Conservation (phyloP, 257 asterid species). For the Gentiana dahurica region DNA sequence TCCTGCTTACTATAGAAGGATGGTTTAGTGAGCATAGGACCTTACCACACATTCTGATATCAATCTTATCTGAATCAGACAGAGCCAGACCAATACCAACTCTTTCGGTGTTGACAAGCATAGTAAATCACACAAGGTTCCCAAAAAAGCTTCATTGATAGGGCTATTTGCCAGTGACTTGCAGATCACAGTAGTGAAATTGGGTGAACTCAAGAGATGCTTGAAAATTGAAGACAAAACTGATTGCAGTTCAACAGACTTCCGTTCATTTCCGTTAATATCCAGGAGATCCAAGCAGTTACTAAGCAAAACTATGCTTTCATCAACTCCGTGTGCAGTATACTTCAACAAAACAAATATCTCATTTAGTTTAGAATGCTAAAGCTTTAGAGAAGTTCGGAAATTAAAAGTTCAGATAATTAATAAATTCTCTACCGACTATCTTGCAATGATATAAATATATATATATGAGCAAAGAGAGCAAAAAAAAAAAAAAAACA, state of each 20-base stretch:
- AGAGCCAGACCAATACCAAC: constrained; percentile 82
- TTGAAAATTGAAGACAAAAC: constrained; percentile 57
- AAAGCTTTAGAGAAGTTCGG: background rate
- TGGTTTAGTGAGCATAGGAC: constrained; percentile 9
- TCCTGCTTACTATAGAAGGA: background rate
- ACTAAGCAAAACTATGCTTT: constrained; percentile 65
- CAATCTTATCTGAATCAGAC: constrained; percentile 62
- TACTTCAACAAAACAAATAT: constrained; percentile 34
- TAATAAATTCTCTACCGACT: background rate
- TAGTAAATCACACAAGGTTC: constrained; percentile 52
- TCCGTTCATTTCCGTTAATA: constrained; percentile 47
- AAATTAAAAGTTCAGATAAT: background rate
- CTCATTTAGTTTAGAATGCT: constrained; percentile 1
- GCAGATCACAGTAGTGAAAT: constrained; percentile 62
- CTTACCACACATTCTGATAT: constrained; percentile 74
- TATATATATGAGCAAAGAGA: background rate
- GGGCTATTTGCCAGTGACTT: constrained; percentile 48
- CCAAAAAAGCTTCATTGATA: constrained; percentile 60
- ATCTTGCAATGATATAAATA: background rate
- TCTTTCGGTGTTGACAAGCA: constrained; percentile 52
- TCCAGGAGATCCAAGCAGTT: constrained; percentile 58
- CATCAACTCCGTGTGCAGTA: constrained; percentile 53
- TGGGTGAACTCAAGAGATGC: constrained; percentile 63
- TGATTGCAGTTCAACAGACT: constrained; percentile 49
- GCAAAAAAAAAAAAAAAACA: background rate